A percentile compares a stretch with the other conserved stretches of the same genome.
These are phyloP conservation scores for Tympanopsis confertula DNA, from an alignment of 2,329 filamentous ascomycete species.

Conservation along the genomic window DNA sequence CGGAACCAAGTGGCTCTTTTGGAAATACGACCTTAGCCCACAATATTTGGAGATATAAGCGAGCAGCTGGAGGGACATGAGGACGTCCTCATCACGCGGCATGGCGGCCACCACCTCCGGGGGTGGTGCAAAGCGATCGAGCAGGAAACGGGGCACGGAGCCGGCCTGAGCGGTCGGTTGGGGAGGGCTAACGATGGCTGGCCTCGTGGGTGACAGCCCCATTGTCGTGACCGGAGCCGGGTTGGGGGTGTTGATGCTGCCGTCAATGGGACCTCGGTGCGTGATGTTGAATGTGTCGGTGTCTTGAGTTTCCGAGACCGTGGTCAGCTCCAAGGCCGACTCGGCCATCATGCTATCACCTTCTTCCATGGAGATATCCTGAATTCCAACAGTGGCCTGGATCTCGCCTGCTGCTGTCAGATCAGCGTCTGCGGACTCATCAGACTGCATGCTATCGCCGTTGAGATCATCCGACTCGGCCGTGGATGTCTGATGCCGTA, in stretches of 20 bases:
- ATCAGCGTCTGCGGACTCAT: constrained; percentile 64
- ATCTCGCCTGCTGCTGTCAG: constrained; percentile 73
- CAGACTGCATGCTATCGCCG: constrained; percentile 70
- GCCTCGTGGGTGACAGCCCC: constrained; percentile 63
- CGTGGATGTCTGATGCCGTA: constrained; percentile 84
- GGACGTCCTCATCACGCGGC: constrained; percentile 91
- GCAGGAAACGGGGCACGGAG: constrained; percentile 67
- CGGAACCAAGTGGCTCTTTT: constrained; percentile 85
- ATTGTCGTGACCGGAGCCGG: constrained; percentile 56
- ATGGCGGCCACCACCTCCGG: constrained; percentile 75
- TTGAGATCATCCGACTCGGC: constrained; percentile 79
- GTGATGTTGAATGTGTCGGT: constrained; percentile 89
- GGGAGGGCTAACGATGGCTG: constrained; percentile 58
- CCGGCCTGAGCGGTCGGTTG: constrained; percentile 62
- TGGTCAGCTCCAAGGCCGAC: constrained; percentile 62
- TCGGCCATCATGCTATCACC: constrained; percentile 69
- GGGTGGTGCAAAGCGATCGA: constrained; percentile 61
- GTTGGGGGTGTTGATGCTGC: constrained; percentile 66
- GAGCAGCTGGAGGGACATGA: constrained; percentile 93
- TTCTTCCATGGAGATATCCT: constrained; percentile 71
- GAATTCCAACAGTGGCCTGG: constrained; percentile 71
- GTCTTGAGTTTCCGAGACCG: constrained; percentile 75
- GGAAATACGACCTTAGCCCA: constrained; percentile 89
- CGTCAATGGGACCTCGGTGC: constrained; percentile 67
- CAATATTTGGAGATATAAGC: constrained; percentile 99